Conservation (phyloP, 257 asterid species). For the Nicotiana tabacum region DNA sequence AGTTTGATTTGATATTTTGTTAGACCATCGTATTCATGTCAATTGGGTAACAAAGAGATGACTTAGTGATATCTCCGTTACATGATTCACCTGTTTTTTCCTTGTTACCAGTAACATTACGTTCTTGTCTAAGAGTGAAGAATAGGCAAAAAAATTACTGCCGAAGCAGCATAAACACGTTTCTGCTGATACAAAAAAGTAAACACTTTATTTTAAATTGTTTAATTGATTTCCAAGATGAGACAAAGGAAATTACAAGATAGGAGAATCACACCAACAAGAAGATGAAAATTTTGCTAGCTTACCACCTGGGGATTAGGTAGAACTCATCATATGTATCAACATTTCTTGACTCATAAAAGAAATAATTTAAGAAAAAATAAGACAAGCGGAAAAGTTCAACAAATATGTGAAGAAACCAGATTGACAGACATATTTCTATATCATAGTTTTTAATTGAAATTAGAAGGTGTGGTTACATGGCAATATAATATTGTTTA, state of each 20-base stretch:
- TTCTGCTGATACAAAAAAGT: not conserved
- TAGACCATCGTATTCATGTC: not conserved
- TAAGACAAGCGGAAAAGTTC: no score
- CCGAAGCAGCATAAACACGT: not conserved
- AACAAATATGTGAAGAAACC: not conserved
- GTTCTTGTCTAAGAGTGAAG: no score
- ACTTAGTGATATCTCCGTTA: not conserved
- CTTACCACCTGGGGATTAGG: no score
- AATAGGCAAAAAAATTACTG: not conserved
- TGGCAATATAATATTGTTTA: not conserved
- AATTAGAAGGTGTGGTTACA: no score
- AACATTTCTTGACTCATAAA: not conserved
- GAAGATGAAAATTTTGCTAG: no score
- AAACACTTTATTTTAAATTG: no score
- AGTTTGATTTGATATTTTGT: not conserved
- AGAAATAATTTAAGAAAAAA: not conserved
- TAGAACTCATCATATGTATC: no score
- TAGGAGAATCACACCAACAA: no score
- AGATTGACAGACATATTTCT: no score
- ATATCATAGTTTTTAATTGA: no score
- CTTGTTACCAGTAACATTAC: not conserved
- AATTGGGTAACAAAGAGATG: not conserved
- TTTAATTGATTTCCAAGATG: not conserved
- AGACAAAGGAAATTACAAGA: no score
- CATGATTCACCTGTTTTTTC: not conserved